Percentiles rank a stretch among this genome's conserved stretches.
Conservation (phyloP, 805 yeast species). For the Candida odintsovae region DNA sequence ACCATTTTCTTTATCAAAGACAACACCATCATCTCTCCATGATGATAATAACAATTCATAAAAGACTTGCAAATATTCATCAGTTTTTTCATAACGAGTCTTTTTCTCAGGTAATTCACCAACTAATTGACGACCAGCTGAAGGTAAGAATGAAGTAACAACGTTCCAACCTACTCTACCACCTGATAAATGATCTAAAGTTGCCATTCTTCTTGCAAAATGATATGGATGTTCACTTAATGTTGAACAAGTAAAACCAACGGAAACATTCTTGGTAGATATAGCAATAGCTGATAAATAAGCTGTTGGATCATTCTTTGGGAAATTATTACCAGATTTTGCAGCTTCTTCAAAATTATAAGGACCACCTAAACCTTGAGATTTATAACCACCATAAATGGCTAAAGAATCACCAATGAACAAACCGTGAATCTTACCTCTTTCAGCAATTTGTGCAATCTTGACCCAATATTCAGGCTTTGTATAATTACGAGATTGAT, state of each 20-base stretch:
- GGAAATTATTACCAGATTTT: constrained; percentile 9
- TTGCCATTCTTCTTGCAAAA: constrained; percentile 33
- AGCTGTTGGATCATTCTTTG: constrained; percentile 12
- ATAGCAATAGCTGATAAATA: constrained; percentile 25
- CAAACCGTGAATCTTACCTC: constrained; percentile 31
- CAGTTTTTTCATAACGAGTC: constrained; percentile 33
- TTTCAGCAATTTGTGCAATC: constrained; percentile 30
- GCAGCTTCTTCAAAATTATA: constrained; percentile 7
- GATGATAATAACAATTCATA: constrained; percentile 35
- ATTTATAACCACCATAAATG: constrained; percentile 8
- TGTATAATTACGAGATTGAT: constrained; percentile 24
- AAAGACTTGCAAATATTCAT: constrained; percentile 36
- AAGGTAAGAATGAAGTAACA: constrained; percentile 33
- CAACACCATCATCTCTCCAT: constrained; percentile 37
- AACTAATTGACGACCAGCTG: constrained; percentile 32
- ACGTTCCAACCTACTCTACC: constrained; percentile 40
- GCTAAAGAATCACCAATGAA: constrained; percentile 19
- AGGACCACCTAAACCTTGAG: constrained; percentile 7
- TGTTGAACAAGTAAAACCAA: constrained; percentile 35
- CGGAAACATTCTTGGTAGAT: constrained; percentile 29
- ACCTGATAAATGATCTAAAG: constrained; percentile 34
- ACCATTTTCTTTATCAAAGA: constrained; percentile 13
- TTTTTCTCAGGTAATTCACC: constrained; percentile 19
- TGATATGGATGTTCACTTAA: constrained; percentile 36
- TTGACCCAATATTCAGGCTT: constrained; percentile 33